A percentile compares a stretch with the other conserved stretches of the same genome.
phyloP scores from a whole-genome alignment of 176 grass and related monocot genomes.

The Saccharum spontaneum region DNA sequence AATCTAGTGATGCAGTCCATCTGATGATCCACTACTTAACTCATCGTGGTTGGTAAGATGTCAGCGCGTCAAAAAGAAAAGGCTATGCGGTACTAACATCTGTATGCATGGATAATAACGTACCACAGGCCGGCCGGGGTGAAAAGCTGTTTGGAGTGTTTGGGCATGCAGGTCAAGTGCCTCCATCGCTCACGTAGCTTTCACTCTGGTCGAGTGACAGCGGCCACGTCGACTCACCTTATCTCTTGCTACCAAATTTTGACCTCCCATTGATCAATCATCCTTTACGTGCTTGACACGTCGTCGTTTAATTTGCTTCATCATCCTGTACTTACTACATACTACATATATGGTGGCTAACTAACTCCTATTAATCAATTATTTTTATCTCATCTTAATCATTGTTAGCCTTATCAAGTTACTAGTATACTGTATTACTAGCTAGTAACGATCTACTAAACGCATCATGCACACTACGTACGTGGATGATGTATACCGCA shows the following conservation, averaged over 20 bases:
- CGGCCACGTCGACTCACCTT: neutral
- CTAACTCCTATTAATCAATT: too few relatives aligned
- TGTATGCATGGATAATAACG: neutral
- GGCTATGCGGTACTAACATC: neutral
- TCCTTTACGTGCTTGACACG: neutral
- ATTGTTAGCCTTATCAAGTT: too few relatives aligned
- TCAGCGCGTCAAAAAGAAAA: neutral
- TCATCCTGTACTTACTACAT: too few relatives aligned
- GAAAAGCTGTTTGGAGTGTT: neutral
- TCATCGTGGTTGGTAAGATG: neutral
- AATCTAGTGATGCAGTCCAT: neutral
- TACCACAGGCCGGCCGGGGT: neutral
- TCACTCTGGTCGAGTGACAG: neutral
- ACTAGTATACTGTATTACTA: too few relatives aligned
- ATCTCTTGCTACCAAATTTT: constrained; percentile 5
- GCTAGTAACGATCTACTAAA: too few relatives aligned
- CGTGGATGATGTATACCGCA: too few relatives aligned
- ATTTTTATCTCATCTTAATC: too few relatives aligned
- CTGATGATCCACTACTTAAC: neutral
- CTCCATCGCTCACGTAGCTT: neutral
- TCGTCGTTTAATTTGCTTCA: neutral
- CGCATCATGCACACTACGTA: too few relatives aligned
- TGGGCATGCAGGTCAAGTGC: neutral
- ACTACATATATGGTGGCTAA: too few relatives aligned
- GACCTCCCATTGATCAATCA: neutral